Evolutionary conservation across 2,329 filamentous ascomycete genomes (phyloP).

Genomic region (Dactylellina sp.): DNA sequence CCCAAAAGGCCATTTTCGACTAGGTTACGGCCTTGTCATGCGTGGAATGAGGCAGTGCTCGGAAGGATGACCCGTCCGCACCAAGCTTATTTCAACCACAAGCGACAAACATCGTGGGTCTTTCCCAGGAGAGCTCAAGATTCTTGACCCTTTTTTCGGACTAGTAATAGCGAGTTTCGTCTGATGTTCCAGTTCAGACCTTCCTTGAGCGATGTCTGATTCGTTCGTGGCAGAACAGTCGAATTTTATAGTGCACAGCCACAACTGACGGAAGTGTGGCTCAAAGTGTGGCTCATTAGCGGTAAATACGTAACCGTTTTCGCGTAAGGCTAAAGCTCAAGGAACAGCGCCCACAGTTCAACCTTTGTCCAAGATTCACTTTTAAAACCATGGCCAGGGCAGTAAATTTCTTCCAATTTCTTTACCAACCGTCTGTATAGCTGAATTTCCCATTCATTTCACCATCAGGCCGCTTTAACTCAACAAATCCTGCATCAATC

Average conservation of each 20-base stretch:
- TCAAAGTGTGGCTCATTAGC: conserved; percentile 45
- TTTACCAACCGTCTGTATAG: conserved; percentile 24
- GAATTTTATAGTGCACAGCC: conserved; percentile 51
- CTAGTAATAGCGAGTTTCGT: conserved; percentile 34
- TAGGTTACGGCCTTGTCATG: conserved; percentile 52
- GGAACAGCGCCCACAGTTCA: conserved; percentile 23
- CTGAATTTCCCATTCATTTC: neutral
- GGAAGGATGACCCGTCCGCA: conserved; percentile 54
- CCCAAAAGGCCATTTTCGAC: conserved; percentile 41
- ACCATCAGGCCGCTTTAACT: neutral
- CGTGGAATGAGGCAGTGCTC: conserved; percentile 57
- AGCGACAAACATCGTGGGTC: conserved; percentile 56
- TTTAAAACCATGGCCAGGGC: conserved; percentile 51
- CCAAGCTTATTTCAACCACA: conserved; percentile 57
- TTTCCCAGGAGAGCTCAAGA: conserved; percentile 30
- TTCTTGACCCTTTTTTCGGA: conserved; percentile 25
- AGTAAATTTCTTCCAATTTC: conserved; percentile 7
- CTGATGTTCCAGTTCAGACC: conserved; percentile 35
- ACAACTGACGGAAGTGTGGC: conserved; percentile 38
- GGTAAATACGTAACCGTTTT: conserved; percentile 49
- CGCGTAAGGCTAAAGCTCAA: conserved; percentile 6
- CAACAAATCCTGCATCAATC: conserved; percentile 12
- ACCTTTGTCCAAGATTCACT: conserved; percentile 23
- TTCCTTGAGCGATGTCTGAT: conserved; percentile 17
- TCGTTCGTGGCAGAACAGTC: conserved; percentile 10